A percentile compares a stretch with the other conserved stretches of the same genome.
Conservation (phyloP, 352 stramenopile species). For the Lagenidium giganteum region DNA sequence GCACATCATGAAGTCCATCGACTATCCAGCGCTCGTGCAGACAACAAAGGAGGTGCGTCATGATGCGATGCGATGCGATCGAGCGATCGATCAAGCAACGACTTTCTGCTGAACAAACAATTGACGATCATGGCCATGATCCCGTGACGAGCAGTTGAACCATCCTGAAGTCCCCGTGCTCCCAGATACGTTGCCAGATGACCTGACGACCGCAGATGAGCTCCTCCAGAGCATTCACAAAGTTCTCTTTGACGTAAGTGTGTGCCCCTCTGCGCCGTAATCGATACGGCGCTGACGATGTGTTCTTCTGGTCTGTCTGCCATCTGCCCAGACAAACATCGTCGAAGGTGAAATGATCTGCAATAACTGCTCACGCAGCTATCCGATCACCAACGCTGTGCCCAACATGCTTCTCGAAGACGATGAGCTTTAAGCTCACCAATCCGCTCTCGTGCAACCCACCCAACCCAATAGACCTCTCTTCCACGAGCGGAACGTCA, state of each 20-base stretch:
- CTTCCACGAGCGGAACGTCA: no score
- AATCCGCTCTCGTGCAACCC: conserved; percentile 4
- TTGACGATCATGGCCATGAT: no score
- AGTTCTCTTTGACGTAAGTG: conserved; percentile 76
- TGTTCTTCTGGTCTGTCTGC: neutral
- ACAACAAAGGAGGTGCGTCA: conserved; percentile 64
- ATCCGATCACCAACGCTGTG: conserved; percentile 72
- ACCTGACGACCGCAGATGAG: conserved; percentile 55
- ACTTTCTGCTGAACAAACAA: neutral
- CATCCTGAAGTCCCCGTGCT: conserved; percentile 73
- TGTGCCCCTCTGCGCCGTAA: no score
- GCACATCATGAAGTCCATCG: conserved; percentile 84
- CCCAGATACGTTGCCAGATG: conserved; percentile 51
- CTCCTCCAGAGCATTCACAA: conserved; percentile 72
- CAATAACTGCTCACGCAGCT: conserved; percentile 80
- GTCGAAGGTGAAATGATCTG: conserved; percentile 80
- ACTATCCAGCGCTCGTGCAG: conserved; percentile 69
- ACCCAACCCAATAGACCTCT: no score
- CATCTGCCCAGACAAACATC: conserved; percentile 61
- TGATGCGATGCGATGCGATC: neutral
- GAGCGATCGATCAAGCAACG: no score
- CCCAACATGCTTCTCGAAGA: conserved; percentile 86
- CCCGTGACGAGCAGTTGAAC: no score
- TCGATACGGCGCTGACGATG: neutral
- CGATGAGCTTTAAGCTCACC: conserved; percentile 58